phyloP scores from a whole-genome alignment of 1,139 yeast species.

The Taiozyma sp. region DNA sequence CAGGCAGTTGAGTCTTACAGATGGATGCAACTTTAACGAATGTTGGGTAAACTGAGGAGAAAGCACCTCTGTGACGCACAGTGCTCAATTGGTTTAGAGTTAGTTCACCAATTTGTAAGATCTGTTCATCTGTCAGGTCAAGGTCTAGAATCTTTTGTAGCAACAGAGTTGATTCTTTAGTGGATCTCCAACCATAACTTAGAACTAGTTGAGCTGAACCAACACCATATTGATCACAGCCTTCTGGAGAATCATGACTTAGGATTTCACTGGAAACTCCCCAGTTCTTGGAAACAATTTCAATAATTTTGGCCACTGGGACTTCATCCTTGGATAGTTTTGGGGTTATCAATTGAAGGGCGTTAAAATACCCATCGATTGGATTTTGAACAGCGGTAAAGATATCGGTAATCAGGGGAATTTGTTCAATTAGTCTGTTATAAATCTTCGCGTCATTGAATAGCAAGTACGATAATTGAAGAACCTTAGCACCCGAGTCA shows the following conservation, averaged over 20 bases:
- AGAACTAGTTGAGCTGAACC: constrained; percentile 58
- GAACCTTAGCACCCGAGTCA: constrained; percentile 75
- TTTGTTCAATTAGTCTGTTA: constrained; percentile 31
- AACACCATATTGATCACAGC: constrained; percentile 35
- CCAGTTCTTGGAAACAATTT: constrained; percentile 43
- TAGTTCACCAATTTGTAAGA: constrained; percentile 44
- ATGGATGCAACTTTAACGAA: constrained; percentile 58
- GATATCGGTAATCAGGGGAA: constrained; percentile 29
- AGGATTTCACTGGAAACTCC: constrained; percentile 45
- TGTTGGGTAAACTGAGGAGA: constrained; percentile 81
- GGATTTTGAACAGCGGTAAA: constrained; percentile 41
- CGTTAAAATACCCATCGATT: constrained; percentile 64
- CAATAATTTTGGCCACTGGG: constrained; percentile 6
- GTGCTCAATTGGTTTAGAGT: constrained; percentile 63
- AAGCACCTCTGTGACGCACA: constrained; percentile 88
- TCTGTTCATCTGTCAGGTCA: constrained; percentile 21
- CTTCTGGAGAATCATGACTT: constrained; percentile 67
- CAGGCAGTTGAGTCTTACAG: constrained; percentile 35
- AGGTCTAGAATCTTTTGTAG: constrained; percentile 38
- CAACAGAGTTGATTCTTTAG: constrained; percentile 69
- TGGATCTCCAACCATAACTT: constrained; percentile 78
- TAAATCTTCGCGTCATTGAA: constrained; percentile 22
- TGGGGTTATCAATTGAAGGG: constrained; percentile 47
- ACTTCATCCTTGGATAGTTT: constrained; percentile 22
- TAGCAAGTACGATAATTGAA: constrained; percentile 42